A percentile compares a stretch with the other conserved stretches of the same genome.
Conservation (phyloP, 495 filamentous ascomycete species). For the Lasiosphaeria hispida region DNA sequence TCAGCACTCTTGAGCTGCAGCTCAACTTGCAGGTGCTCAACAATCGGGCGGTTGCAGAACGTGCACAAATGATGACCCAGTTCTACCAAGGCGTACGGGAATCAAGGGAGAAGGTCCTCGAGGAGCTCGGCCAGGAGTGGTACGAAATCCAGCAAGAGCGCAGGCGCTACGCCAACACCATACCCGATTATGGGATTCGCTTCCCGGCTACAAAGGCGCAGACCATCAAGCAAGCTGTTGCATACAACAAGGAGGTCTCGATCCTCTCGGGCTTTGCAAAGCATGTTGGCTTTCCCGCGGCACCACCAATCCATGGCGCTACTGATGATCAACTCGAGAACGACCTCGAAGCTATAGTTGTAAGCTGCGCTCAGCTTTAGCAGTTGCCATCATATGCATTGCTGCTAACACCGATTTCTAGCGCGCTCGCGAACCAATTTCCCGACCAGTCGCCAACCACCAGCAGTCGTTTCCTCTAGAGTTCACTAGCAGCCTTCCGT, state of each 20-base stretch:
- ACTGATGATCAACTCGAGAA: conserved; percentile 73
- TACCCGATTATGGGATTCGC: conserved; percentile 73
- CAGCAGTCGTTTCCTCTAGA: conserved; percentile 25
- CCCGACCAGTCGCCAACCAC: conserved; percentile 15
- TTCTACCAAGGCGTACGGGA: conserved; percentile 82
- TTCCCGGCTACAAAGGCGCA: conserved; percentile 69
- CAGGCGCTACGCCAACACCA: conserved; percentile 73
- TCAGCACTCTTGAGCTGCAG: conserved; percentile 66
- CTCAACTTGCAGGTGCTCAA: conserved; percentile 70
- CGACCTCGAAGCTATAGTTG: conserved; percentile 85
- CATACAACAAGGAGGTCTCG: conserved; percentile 91
- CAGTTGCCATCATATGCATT: neutral
- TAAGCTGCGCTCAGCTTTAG: conserved; percentile 48
- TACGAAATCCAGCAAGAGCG: conserved; percentile 91
- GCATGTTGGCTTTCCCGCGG: conserved; percentile 92
- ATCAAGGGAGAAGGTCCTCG: conserved; percentile 74
- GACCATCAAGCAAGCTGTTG: conserved; percentile 73
- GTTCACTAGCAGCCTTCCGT: conserved; percentile 35
- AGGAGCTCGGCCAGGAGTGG: conserved; percentile 76
- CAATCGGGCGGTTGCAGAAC: conserved; percentile 71
- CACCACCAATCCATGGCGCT: conserved; percentile 73
- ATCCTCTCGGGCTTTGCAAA: conserved; percentile 88
- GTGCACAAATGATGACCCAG: conserved; percentile 79
- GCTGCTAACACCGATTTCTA: conserved; percentile 26
- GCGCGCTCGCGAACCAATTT: conserved; percentile 36